phyloP scores from a whole-genome alignment of 169 alveolate genomes.

The Sarcocystis neurona region DNA sequence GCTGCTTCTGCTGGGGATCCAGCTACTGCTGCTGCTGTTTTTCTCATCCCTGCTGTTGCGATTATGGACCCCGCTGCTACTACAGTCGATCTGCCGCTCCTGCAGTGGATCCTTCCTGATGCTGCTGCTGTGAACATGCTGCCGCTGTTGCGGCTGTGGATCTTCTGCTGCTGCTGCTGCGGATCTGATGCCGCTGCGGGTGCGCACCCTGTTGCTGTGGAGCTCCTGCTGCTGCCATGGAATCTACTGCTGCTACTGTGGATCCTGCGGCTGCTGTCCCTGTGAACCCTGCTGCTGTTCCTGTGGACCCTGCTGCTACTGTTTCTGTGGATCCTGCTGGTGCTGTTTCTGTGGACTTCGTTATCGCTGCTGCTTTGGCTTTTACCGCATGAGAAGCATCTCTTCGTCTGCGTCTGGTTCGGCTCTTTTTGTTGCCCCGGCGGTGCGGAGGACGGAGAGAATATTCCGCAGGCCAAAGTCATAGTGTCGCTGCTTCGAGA shows the following conservation, averaged over 20 bases:
- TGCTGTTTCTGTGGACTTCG: background rate
- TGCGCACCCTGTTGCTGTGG: background rate
- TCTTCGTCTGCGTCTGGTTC: constrained; percentile 90
- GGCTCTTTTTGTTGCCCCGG: constrained; percentile 90
- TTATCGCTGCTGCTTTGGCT: background rate
- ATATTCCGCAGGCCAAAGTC: constrained; percentile 95
- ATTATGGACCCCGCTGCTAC: too few species aligned
- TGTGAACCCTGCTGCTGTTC: background rate
- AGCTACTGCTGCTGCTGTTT: too few species aligned
- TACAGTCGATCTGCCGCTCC: too few species aligned
- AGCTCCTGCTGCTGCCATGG: background rate
- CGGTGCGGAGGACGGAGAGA: constrained; percentile 91
- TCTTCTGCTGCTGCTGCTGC: too few species aligned
- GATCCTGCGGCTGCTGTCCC: background rate
- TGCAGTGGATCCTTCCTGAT: too few species aligned
- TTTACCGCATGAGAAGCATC: constrained; percentile 75
- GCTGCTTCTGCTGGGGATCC: too few species aligned
- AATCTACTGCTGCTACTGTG: background rate
- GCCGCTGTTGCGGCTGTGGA: too few species aligned
- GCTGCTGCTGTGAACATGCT: too few species aligned
- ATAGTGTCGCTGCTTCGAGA: constrained; percentile 93
- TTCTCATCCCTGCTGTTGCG: too few species aligned
- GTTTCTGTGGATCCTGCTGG: background rate
- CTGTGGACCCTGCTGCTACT: background rate
- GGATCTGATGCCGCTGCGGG: too few species aligned